phyloP scores from a whole-genome alignment of 169 alveolate species.

The Eimeria acervulina region DNA sequence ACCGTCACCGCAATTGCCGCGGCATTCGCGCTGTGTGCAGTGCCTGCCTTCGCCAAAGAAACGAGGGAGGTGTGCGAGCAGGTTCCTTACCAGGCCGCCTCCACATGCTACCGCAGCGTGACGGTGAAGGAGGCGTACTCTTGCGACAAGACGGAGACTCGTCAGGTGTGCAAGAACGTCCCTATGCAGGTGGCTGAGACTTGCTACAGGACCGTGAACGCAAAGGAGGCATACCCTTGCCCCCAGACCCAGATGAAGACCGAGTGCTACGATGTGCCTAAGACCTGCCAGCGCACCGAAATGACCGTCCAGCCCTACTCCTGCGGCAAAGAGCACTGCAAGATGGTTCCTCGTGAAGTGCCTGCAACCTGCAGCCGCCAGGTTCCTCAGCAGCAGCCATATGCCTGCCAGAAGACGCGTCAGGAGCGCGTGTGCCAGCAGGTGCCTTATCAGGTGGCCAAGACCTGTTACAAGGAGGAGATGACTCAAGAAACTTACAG shows the following conservation, averaged over 20 bases:
- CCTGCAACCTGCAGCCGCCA: constrained; percentile 54
- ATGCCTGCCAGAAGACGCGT: constrained; percentile 71
- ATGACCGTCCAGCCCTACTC: constrained; percentile 24
- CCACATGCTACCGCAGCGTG: constrained; percentile 59
- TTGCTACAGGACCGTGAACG: neutral
- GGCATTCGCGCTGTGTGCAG: constrained; percentile 19
- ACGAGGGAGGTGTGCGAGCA: constrained; percentile 46
- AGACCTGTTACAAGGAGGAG: constrained; percentile 67
- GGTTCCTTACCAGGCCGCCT: constrained; percentile 62
- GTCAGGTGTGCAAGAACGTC: constrained; percentile 37
- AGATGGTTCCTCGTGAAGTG: constrained; percentile 57
- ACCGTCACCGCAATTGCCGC: constrained; percentile 47
- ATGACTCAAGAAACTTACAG: constrained; percentile 25
- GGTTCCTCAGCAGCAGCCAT: constrained; percentile 66
- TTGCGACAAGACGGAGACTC: constrained; percentile 34
- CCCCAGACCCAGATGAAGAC: constrained; percentile 54
- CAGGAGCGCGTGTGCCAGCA: constrained; percentile 65
- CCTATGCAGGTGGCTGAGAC: constrained; percentile 72
- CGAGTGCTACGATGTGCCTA: constrained; percentile 71
- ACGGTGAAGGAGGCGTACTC: constrained; percentile 48
- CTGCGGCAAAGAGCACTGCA: constrained; percentile 75
- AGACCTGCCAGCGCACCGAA: constrained; percentile 68
- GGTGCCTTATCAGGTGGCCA: constrained; percentile 57
- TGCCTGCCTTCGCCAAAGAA: constrained; percentile 46
- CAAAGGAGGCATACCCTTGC: constrained; percentile 52